A percentile compares a stretch with the other conserved stretches of the same genome.
Conservation (phyloP, 2,329 filamentous ascomycete species). For the Laburnicola sp. region DNA sequence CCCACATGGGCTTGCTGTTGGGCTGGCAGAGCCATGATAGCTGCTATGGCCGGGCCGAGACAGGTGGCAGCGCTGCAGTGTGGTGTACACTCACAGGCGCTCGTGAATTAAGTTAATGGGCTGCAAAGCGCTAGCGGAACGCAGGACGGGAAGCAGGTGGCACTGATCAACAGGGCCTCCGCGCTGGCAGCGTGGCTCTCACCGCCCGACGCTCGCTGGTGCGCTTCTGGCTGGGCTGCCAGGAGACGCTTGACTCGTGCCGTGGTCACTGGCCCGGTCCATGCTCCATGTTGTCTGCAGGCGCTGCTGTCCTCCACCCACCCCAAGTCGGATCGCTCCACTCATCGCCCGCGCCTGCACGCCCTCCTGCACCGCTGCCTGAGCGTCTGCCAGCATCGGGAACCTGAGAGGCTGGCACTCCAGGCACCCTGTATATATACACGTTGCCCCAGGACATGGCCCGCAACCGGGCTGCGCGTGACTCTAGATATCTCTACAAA, state of each 20-base stretch:
- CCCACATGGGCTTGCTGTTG: constrained; percentile 8
- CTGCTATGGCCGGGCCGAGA: constrained; percentile 22
- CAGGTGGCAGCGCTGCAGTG: constrained; percentile 33
- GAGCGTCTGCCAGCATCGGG: constrained; percentile 35
- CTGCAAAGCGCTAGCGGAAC: constrained; percentile 28
- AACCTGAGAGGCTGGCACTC: constrained; percentile 35
- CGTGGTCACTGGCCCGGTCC: constrained; percentile 29
- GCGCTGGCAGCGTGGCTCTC: constrained; percentile 26
- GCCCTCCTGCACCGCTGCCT: constrained; percentile 39
- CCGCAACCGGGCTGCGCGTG: constrained; percentile 36
- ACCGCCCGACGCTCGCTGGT: constrained; percentile 31
- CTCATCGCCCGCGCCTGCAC: constrained; percentile 25
- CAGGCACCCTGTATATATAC: constrained; percentile 31
- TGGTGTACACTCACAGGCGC: no score
- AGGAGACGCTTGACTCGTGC: constrained; percentile 29
- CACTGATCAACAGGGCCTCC: constrained; percentile 37
- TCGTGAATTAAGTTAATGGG: no score
- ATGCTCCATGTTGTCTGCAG: constrained; percentile 34
- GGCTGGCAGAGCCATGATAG: no score
- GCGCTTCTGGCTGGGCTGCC: constrained; percentile 19
- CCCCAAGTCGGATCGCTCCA: constrained; percentile 27
- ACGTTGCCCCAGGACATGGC: constrained; percentile 39
- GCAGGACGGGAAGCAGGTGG: constrained; percentile 25
- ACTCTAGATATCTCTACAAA: constrained; percentile 37
- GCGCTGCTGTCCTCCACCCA: constrained; percentile 36